A percentile compares a stretch with the other conserved stretches of the same genome.
phyloP scores from a whole-genome alignment of 1,284 basidiomycete species.

The Baeospora myosura region DNA sequence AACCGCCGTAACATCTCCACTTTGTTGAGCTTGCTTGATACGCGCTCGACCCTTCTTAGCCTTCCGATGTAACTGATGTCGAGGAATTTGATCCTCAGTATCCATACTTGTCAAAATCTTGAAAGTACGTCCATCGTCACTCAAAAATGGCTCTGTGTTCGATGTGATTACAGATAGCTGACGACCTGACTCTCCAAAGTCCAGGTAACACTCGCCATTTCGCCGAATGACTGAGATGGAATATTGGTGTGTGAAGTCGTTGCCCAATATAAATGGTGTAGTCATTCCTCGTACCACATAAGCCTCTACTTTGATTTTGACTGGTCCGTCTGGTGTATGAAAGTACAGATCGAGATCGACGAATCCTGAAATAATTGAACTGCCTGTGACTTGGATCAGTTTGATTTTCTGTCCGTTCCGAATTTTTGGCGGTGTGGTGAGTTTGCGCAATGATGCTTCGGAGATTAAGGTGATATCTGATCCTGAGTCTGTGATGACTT shows the following conservation, averaged over 20 bases:
- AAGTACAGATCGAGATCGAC: conserved; percentile 20
- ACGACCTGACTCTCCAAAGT: conserved; percentile 20
- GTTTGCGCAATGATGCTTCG: conserved; percentile 7
- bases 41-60: not conserved
- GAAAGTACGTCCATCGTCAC: conserved; percentile 12
- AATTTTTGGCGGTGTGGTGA: conserved; percentile 12
- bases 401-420: conserved; percentile 19
- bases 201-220: conserved; percentile 14
- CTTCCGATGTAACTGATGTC: not conserved
- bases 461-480: conserved; percentile 24
- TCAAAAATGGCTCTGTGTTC: not conserved
- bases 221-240: conserved; percentile 20
- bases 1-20: conserved; percentile 4
- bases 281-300: conserved; percentile 22
- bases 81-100: not conserved
- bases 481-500: conserved; percentile 17
- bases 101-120: not conserved
- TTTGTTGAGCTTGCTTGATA: not conserved
- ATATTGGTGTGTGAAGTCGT: conserved; percentile 24
- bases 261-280: conserved; percentile 22
- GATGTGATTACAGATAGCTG: conserved; percentile 9
- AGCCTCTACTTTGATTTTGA: conserved; percentile 22
- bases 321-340: conserved; percentile 17
- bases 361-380: conserved; percentile 19
- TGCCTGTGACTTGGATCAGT: conserved; percentile 23